Conservation (phyloP, 2,329 filamentous ascomycete genomes). For the Chalaropsis ovoidea region DNA sequence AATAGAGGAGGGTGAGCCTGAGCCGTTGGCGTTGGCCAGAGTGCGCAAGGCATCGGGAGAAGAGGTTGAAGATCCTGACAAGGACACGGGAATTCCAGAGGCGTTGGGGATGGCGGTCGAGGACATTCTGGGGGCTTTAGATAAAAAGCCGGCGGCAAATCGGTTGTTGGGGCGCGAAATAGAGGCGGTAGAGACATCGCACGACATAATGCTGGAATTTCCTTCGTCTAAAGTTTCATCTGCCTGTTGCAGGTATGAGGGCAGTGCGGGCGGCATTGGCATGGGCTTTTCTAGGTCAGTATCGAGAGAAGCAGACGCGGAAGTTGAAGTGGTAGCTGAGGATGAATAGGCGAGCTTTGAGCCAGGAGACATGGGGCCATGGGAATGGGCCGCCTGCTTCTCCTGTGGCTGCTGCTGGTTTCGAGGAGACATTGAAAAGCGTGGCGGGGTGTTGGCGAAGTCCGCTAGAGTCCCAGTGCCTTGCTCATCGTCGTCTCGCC, state of each 20-base stretch:
- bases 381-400: conserved; percentile 14
- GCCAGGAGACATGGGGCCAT: conserved; percentile 10
- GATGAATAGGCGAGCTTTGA: conserved; percentile 8
- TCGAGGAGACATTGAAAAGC: conserved; percentile 23
- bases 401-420: conserved; percentile 45
- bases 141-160: conserved; percentile 23
- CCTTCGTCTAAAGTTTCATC: conserved; percentile 18
- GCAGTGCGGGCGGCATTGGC: conserved; percentile 18
- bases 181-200: conserved; percentile 20
- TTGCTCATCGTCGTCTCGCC: conserved; percentile 82
- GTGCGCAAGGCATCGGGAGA: conserved; percentile 22
- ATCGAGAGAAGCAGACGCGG: conserved; percentile 34
- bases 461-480: conserved; percentile 79
- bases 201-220: conserved; percentile 23
- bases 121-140: conserved; percentile 13
- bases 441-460: conserved; percentile 71
- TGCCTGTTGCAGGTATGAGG: conserved; percentile 20
- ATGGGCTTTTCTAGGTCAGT: conserved; percentile 24
- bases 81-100: conserved; percentile 20
- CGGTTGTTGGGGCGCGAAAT: conserved; percentile 21
- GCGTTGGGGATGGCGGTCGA: conserved; percentile 16
- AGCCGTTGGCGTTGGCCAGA: conserved; percentile 15
- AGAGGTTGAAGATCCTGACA: conserved; percentile 8
- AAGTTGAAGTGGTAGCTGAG: not conserved
- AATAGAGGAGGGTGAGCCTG: conserved; percentile 24